Base-by-base conservation (phyloP, 2,329 filamentous ascomycete species). In the Ophiostoma quercus region DNA sequence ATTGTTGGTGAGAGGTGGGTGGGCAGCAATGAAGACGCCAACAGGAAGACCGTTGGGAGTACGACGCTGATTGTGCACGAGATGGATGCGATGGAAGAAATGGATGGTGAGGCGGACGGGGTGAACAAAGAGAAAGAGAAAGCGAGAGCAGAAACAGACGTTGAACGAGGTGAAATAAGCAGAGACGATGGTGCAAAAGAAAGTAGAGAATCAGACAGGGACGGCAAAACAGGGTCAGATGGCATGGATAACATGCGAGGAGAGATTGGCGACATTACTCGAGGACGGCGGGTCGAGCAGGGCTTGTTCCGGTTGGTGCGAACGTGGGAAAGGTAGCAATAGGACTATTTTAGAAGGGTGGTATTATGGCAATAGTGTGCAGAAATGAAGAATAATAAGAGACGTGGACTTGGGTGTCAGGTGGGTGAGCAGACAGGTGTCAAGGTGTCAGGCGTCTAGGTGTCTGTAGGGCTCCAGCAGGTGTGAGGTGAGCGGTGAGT, bases 231-330 rank as follows among this genome's bases (percentile, higher is more conserved):
- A 63, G 60, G 60, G 60, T 63, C 60, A 63, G 60, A 37, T 63
- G 29, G 8, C 29, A 63, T n/a, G 29, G 25, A 63, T 63, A 19
- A 19, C 14, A 63, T 37, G 60, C 60, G 60, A 63, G 60, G 60
- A 32, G 60, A 63, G 60, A 63, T 63, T 63, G 60, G 60, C 60
- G 60, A 63, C 60, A 63, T 16, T 62, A 16, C 25, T 63, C 25
- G 60, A 63, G 60, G 60, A 34, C 29, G 60, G 60, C 60, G 29
- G 60, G 29, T 63, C 29, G 60, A 63, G 14, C 60, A 19, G 60
- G 60, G 60, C 3, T 5, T 63, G 60, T 63, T 63, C 60, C 60
- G 60, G 29, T 34, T 63, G 60, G 60, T 63, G 29, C 60, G 60
- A 63, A 63, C 29, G 29, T 63, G 60, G 60, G 25, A 37, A 19